Evolutionary conservation across 1,284 basidiomycete species (phyloP).

Genomic region (Volvariella volvacea): DNA sequence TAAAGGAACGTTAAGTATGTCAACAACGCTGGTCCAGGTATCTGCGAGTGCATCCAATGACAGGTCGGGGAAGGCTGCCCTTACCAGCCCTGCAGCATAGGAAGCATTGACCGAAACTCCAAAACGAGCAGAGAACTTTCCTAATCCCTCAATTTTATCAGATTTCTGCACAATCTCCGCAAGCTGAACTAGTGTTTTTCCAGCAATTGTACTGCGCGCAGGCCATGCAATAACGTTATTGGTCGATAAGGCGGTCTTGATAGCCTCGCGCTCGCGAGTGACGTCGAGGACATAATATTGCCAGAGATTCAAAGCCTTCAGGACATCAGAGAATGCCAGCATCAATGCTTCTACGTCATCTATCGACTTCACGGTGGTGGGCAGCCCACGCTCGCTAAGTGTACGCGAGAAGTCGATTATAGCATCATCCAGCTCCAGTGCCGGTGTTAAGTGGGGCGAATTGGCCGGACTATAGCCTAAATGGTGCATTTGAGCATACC

Average conservation of each 20-base stretch:
- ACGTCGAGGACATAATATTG: constrained; percentile 88
- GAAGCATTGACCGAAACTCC: constrained; percentile 56
- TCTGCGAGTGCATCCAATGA: constrained; percentile 55
- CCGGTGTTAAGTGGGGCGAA: constrained; percentile 83
- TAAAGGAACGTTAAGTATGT: constrained; percentile 81
- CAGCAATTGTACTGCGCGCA: constrained; percentile 41
- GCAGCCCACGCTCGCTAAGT: constrained; percentile 63
- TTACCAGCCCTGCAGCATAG: constrained; percentile 62
- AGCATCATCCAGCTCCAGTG: constrained; percentile 81
- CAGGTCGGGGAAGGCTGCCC: constrained; percentile 58
- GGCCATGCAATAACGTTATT: constrained; percentile 45
- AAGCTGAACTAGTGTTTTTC: constrained; percentile 61
- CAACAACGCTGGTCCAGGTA: constrained; percentile 71
- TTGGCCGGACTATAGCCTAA: constrained; percentile 84
- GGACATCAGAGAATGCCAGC: constrained; percentile 50
- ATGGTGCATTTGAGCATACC: constrained; percentile 8
- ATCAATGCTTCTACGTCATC: constrained; percentile 67
- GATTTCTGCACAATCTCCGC: constrained; percentile 54
- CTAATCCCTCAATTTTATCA: constrained; percentile 51
- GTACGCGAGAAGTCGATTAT: constrained; percentile 75
- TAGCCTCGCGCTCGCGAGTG: constrained; percentile 45
- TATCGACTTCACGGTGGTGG: constrained; percentile 57
- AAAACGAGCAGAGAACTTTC: constrained; percentile 61
- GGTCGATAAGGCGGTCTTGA: constrained; percentile 45
- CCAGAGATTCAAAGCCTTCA: constrained; percentile 75